Percentiles rank a stretch among this genome's conserved stretches.
Conservation (phyloP, 2,329 filamentous ascomycete genomes). For the Ceratocystis cubensis region DNA sequence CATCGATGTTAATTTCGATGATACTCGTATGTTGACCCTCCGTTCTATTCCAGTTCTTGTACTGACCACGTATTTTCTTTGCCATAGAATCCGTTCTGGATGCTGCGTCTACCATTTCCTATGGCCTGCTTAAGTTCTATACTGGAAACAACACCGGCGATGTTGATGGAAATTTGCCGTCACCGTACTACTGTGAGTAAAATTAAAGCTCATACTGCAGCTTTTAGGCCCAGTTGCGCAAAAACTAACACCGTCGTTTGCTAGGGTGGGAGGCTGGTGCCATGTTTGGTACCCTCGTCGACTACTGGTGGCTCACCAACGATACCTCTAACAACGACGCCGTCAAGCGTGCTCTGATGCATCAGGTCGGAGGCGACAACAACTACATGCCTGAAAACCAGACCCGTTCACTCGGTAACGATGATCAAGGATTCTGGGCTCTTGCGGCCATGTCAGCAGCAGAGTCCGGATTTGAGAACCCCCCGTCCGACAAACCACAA, state of each 20-base stretch:
- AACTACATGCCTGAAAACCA: constrained; percentile 59
- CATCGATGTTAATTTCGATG: constrained; percentile 25
- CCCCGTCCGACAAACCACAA: constrained; percentile 47
- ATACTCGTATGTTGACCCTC: constrained; percentile 24
- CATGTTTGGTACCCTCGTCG: constrained; percentile 57
- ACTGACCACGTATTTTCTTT: constrained; percentile 27
- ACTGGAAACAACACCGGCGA: constrained; percentile 48
- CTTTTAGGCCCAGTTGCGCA: not conserved
- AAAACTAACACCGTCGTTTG: constrained; percentile 26
- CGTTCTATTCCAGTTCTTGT: constrained; percentile 9
- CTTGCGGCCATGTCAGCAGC: constrained; percentile 67
- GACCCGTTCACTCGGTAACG: constrained; percentile 51
- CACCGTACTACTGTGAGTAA: constrained; percentile 51
- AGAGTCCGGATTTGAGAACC: constrained; percentile 62
- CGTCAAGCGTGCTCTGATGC: constrained; percentile 45
- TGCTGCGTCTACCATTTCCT: constrained; percentile 37
- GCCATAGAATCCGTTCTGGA: constrained; percentile 37
- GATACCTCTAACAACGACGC: constrained; percentile 52
- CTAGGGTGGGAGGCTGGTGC: constrained; percentile 57
- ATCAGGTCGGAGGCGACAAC: constrained; percentile 45
- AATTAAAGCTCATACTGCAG: constrained; percentile 2
- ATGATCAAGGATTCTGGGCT: constrained; percentile 78
- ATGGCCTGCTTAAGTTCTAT: constrained; percentile 38
- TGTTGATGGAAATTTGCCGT: constrained; percentile 44
- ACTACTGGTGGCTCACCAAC: constrained; percentile 60